Conservation (phyloP, 495 filamentous ascomycete genomes). For the Aspergillus sclerotiicarbonarius region DNA sequence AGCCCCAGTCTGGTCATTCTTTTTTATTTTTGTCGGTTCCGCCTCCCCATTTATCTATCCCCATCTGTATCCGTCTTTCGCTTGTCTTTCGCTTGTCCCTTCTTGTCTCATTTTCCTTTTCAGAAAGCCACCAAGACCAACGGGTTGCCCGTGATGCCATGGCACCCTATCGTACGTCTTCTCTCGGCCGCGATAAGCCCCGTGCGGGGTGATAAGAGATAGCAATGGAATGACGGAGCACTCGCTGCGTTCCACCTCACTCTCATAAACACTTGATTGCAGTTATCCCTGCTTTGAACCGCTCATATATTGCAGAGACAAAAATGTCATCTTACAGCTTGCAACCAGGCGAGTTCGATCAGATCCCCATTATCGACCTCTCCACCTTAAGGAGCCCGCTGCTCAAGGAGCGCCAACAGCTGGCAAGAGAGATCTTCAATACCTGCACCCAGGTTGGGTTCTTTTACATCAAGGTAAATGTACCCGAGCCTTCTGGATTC, state of each 20-base stretch:
- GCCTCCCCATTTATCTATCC: too few species aligned
- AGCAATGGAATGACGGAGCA: too few species aligned
- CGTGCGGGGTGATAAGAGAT: not conserved
- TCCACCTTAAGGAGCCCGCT: conserved; percentile 26
- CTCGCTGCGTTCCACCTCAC: too few species aligned
- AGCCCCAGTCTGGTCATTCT: too few species aligned
- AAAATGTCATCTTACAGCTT: not conserved
- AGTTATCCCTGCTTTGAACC: too few species aligned
- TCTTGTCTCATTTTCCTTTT: too few species aligned
- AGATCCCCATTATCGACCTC: conserved; percentile 43
- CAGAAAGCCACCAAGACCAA: not conserved
- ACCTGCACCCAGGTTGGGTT: conserved; percentile 56
- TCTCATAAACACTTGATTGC: too few species aligned
- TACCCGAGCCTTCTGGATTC: not conserved
- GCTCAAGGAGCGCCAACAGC: conserved; percentile 27
- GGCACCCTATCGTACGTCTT: not conserved
- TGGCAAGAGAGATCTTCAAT: conserved; percentile 41
- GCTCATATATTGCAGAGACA: too few species aligned
- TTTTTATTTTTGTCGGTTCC: too few species aligned
- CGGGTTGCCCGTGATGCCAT: not conserved
- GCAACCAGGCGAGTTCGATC: conserved; percentile 20
- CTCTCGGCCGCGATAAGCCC: not conserved
- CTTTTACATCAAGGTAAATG: conserved; percentile 49
- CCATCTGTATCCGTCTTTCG: too few species aligned
- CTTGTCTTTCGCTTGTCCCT: too few species aligned